phyloP scores from a whole-genome alignment of 345 rosid genomes.

The Anastatica hierochuntica region DNA sequence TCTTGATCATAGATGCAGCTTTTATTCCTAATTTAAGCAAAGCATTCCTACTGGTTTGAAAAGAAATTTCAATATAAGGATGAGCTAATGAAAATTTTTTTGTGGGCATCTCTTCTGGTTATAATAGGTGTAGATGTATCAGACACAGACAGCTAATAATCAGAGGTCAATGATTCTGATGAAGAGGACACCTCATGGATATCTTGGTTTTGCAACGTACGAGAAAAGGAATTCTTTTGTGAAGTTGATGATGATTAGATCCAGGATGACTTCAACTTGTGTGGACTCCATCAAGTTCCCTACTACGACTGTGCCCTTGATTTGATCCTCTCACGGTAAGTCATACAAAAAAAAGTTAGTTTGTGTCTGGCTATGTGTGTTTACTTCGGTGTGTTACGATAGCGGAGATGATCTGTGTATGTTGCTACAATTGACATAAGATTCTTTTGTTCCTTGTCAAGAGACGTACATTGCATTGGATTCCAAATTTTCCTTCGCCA shows the following conservation, averaged over 20 bases:
- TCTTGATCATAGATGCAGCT: no score
- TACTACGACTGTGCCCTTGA: conserved; percentile 88
- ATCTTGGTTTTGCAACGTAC: conserved; percentile 79
- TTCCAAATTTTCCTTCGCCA: no score
- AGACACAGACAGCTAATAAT: conserved; percentile 41
- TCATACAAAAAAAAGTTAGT: not conserved
- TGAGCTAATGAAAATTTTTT: not conserved
- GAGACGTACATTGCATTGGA: no score
- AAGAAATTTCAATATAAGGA: no score
- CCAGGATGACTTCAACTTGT: conserved; percentile 83
- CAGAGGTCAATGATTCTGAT: conserved; percentile 82
- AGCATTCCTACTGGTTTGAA: no score
- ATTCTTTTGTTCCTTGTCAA: no score
- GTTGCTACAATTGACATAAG: no score
- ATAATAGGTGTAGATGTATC: conserved; percentile 28
- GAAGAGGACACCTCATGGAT: conserved; percentile 65
- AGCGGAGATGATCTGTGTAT: no score
- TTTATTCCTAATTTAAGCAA: no score
- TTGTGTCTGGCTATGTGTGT: not conserved
- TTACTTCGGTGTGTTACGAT: not conserved
- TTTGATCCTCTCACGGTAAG: conserved; percentile 37
- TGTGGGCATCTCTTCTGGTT: not conserved
- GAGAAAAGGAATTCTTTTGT: conserved; percentile 79
- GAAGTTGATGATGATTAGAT: conserved; percentile 81
- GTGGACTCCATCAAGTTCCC: conserved; percentile 81